phyloP scores from a whole-genome alignment of 2,329 filamentous ascomycete genomes.

The Ophioceras dolichostomum region DNA sequence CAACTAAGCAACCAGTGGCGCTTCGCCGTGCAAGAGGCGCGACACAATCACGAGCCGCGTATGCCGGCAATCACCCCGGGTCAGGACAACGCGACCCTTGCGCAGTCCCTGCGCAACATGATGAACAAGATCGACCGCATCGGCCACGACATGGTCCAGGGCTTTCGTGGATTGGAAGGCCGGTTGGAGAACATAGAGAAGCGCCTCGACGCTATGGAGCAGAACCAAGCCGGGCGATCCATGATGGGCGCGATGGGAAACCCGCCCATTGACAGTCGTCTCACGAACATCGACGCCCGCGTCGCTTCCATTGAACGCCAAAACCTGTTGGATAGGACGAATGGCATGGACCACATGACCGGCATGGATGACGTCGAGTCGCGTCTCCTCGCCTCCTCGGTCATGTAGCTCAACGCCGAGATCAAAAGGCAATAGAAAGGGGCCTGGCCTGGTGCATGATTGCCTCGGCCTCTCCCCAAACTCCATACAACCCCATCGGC shows the following conservation, averaged over 20 bases:
- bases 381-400: conserved; percentile 19
- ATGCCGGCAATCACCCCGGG: conserved; percentile 39
- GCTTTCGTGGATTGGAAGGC: conserved; percentile 36
- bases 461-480: no score
- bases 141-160: conserved; percentile 41
- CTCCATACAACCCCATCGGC: no score
- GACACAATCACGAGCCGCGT: conserved; percentile 50
- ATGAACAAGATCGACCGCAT: conserved; percentile 49
- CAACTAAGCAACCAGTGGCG: conserved; percentile 51
- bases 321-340: conserved; percentile 9
- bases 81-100: conserved; percentile 44
- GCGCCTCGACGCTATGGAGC: conserved; percentile 41
- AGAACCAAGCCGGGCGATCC: conserved; percentile 15
- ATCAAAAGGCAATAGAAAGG: background rate
- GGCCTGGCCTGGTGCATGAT: no score
- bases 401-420: conserved; percentile 17
- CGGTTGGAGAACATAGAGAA: conserved; percentile 40
- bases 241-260: conserved; percentile 14
- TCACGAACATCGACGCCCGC: conserved; percentile 20
- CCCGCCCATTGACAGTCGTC: conserved; percentile 5
- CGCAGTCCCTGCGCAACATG: conserved; percentile 43
- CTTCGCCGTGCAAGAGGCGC: conserved; percentile 47
- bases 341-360: conserved; percentile 22
- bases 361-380: conserved; percentile 25
- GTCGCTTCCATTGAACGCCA: conserved; percentile 22